A percentile compares a stretch with the other conserved stretches of the same genome.
These are phyloP conservation scores for Linnemannia hyalina DNA, from an alignment of 192 early-diverging fungal species.

Conservation along the genomic window DNA sequence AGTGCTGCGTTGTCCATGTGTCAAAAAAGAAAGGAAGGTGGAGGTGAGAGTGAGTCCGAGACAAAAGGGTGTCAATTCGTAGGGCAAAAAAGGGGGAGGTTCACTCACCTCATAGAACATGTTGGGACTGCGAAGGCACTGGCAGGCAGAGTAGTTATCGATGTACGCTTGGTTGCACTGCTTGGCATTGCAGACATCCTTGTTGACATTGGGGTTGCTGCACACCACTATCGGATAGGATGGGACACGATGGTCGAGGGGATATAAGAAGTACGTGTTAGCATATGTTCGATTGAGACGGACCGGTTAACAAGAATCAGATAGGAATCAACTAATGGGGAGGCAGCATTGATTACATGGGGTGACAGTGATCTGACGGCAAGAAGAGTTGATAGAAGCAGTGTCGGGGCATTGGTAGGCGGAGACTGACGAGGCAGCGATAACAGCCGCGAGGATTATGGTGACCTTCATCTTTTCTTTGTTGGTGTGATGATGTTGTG, in stretches of 20 bases:
- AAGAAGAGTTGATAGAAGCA: constrained; percentile 1
- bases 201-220: constrained; percentile 24
- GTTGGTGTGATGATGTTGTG: not conserved
- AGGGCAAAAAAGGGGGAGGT: not conserved
- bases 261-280: too few species aligned
- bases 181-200: constrained; percentile 26
- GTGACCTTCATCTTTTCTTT: constrained; percentile 20
- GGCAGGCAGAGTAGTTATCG: constrained; percentile 33
- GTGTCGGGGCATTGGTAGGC: constrained; percentile 25
- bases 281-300: too few species aligned
- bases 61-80: not conserved
- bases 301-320: too few species aligned
- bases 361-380: constrained; percentile 7
- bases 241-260: too few species aligned
- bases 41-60: not conserved
- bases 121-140: constrained; percentile 15
- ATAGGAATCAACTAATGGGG: too few species aligned
- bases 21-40: not conserved
- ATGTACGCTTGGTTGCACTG: constrained; percentile 37
- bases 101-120: constrained; percentile 21
- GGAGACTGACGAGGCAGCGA: constrained; percentile 9
- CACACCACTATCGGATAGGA: constrained; percentile 13
- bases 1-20: not conserved
- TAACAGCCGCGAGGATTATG: constrained; percentile 17
- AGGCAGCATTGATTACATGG: constrained; percentile 20